These are phyloP conservation scores for Neonectria punicea DNA, from an alignment of 2,329 filamentous ascomycete species.

Conservation along the genomic window DNA sequence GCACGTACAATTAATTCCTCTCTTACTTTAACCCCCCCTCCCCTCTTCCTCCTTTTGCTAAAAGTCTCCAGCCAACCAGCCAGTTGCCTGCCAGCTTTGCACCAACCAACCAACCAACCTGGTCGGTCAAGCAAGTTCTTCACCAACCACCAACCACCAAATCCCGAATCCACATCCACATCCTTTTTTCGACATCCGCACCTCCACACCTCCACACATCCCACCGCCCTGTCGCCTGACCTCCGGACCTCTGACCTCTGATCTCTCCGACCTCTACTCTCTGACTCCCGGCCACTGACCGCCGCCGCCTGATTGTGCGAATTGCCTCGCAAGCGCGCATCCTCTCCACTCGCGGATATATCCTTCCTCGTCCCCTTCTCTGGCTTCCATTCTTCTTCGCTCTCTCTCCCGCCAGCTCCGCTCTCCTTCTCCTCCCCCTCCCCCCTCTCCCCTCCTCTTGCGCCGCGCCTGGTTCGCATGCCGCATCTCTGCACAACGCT, in stretches of 20 bases:
- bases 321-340: conserved; percentile 37
- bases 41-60: not conserved
- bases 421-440: conserved; percentile 31
- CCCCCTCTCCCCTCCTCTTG: conserved; percentile 26
- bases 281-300: conserved; percentile 31
- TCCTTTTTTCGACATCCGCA: conserved; percentile 17
- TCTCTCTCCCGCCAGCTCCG: conserved; percentile 11
- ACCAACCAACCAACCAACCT: conserved; percentile 1
- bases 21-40: not conserved
- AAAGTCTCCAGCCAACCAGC: not conserved
- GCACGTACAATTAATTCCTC: not conserved
- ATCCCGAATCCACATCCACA: conserved; percentile 7
- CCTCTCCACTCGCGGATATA: not conserved
- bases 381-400: conserved; percentile 5
- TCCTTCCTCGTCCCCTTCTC: conserved; percentile 11
- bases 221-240: conserved; percentile 41
- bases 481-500: conserved; percentile 50
- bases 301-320: conserved; percentile 39
- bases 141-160: conserved; percentile 15
- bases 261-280: conserved; percentile 24
- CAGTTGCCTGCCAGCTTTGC: not conserved
- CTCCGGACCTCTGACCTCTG: conserved; percentile 34
- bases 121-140: conserved; percentile 9
- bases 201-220: conserved; percentile 30
- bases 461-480: conserved; percentile 45